Base-by-base conservation (phyloP, 2,329 filamentous ascomycete genomes). In the Phoma sp. region DNA sequence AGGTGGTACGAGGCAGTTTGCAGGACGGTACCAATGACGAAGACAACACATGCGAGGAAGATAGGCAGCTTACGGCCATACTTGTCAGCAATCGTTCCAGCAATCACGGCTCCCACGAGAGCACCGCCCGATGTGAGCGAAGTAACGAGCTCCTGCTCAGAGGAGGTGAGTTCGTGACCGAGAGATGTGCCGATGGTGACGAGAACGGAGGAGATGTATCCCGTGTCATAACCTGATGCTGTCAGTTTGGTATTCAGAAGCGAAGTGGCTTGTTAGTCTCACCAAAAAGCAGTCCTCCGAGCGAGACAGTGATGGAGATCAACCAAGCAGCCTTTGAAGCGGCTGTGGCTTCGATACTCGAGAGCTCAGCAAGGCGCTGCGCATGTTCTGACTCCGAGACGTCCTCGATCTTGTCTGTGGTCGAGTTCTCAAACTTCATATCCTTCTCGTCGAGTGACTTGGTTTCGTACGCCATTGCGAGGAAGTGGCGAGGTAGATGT, bases 111-210 rank as follows among this genome's bases (percentile, higher is more conserved):
- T 21, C 75, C 75, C 29, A 76, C 60, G 33, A 77, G 69, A 6
- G 74, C 75, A 24, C 72, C 74, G 12, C 70, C 74, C 19, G 72
- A 74, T 35, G 71, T 74, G 32, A 77, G 63, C 12, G 72, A 72
- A n/a, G 74, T 76, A 38, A 76, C 72, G 6, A 74, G 65, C 54
- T 76, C 74, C 51, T 76, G 71, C 58, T 77, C 74, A 3, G 62
- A 68, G 9, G 71, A 68, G 7, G 55, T 68, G 37, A 73, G 62
- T 29, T 60, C 57, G 25, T 66, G 66, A 27, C 71, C 70, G 15
- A 76, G 68, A 12, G 68, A 70, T 2, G 47, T 70, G 15, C 73
- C 73, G 25, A 76, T 69, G 0, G 70, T 74, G 10, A 77, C 74
- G 12, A 77, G 64, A 2, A 77, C 72, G 3, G 72, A 71, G 12